Evolutionary conservation across 768 basidiomycete species (phyloP).

Genomic region (Cubamyces lactineus): DNA sequence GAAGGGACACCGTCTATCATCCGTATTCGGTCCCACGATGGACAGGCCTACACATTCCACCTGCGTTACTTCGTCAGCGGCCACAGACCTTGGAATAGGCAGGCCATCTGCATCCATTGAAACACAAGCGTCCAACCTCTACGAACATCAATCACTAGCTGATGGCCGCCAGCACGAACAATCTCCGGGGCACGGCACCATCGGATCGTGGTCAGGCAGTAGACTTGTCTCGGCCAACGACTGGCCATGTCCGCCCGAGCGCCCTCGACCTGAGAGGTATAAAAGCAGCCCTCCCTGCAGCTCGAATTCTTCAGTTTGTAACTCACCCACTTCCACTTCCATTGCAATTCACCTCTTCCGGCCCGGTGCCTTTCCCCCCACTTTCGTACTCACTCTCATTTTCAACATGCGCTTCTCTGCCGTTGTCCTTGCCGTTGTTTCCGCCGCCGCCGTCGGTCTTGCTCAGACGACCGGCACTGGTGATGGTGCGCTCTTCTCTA

Average conservation of each 20-base stretch:
- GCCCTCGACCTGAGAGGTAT: background rate
- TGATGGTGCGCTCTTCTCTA: slow-evolving; percentile 14
- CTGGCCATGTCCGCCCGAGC: background rate
- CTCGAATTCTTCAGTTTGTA: slow-evolving; percentile 20
- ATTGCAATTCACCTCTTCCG: slow-evolving; percentile 16
- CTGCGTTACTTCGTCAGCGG: no score
- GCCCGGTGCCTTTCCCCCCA: slow-evolving; percentile 14
- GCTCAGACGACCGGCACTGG: slow-evolving; percentile 13
- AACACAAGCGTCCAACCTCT: no score
- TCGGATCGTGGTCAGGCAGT: no score
- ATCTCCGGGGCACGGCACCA: no score
- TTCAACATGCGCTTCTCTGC: slow-evolving; percentile 23
- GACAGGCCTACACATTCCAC: no score
- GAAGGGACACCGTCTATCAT: no score
- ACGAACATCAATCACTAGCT: no score
- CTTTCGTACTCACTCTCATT: slow-evolving; percentile 16
- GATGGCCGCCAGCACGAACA: no score
- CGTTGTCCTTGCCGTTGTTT: slow-evolving; percentile 16
- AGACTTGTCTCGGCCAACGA: background rate
- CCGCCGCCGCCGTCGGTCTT: slow-evolving; percentile 11
- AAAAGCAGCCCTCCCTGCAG: slow-evolving; percentile 5
- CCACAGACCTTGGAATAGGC: no score
- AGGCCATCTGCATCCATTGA: no score
- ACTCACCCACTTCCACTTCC: slow-evolving; percentile 26
- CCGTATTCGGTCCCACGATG: no score